Base-by-base conservation (phyloP, 1,139 yeast species). In the Lodderomyces oxycetoniae region DNA sequence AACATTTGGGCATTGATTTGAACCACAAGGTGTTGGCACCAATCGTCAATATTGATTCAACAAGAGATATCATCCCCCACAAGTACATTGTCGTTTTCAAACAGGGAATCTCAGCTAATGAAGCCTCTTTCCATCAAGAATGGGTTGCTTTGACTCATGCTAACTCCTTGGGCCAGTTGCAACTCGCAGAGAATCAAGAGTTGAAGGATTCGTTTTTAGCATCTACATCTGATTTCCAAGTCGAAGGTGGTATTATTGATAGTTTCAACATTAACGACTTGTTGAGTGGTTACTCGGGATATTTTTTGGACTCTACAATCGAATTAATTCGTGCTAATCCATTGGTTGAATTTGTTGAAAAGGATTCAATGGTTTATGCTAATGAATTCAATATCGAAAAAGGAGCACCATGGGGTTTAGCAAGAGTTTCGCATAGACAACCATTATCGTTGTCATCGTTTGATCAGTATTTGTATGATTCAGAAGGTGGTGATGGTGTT, bases 341-440 rank as follows among this genome's bases (percentile, higher is more conserved):
- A n/a, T 67, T 74, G 38, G 87, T 88, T 38, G 77, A 78, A 32
- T 78, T 76, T 50, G 78, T 88, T 43, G 96, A 88, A 69, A 69
- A 71, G 47, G 96, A 88, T 59, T 82, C 94, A 4, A 63, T 73
- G 43, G 95, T 88, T 35, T 64, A 70, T 46, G 76, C 89, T 33
- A 61, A 67, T 40, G 83, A 81, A 48, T 75, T 77, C 46, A 66
- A 67, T 37, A 49, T 74, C 40, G 91, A 87, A 67, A 79, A 78
- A 52, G 87, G 87, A 46, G 91, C 95, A 31, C 95, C 96, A 38
- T 88, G 96, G 97, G 96, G 96, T 51, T 74, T 89, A 49, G 93
- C 97, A 31, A 80, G 98, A 67, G 77, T 89, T 42, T 86, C 96
- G 33, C 96, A 89, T 68, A 82, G 96, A 76, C 58, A 83, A 43